Base-by-base conservation (phyloP, 495 filamentous ascomycete species). In the Pseudotulostoma volvatum region DNA sequence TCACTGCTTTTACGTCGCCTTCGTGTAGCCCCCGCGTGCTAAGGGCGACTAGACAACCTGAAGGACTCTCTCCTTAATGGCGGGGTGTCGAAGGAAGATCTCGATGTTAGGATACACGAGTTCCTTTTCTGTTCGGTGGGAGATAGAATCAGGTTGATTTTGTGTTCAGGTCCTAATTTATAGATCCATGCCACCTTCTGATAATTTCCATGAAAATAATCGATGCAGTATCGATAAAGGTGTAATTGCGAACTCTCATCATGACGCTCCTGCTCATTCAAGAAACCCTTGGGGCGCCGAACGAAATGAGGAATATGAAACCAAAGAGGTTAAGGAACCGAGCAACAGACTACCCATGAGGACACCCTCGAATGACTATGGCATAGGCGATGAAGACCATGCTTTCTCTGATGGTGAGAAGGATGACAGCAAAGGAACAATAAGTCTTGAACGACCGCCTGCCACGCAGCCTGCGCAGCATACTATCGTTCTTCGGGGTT, bases 401-500 rank as follows among this genome's bases (percentile, higher is more conserved):
- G 55, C 44, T 4, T 52, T 42, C 9, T 56, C 54, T 21, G 56
- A 50, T 16, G 56, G 59, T 13, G 63, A 62, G 31, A 66, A 59
- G 37, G 61, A 66, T 37, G 57, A 66, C 14, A 48, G 42, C 38
- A 39, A 53, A 43, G 38, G 51, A 47, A 35, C 56, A 39, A 52
- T 55, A 46, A 44, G 46, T 43, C 57, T 42, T 42, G 37, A 49
- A 31, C 42, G 36, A 21, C 50, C 49, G 4, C 45, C 36, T 8
- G 19, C 37, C 25, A 4, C 11, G 21, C 42, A 7, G 37, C 40
- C 4, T 37, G 71, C 71, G 34, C 70, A 71, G 40, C 68, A 80
- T 33, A 84, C 82, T 0, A 41, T 88, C 16, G 54, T 72, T 23
- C 59, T 84, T 20, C 58, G 60, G 34, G 75, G 76, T 38, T 64